A percentile compares a stretch with the other conserved stretches of the same genome.
These are phyloP conservation scores for Oidium heveae DNA, from an alignment of 2,329 filamentous ascomycete species.

Conservation along the genomic window DNA sequence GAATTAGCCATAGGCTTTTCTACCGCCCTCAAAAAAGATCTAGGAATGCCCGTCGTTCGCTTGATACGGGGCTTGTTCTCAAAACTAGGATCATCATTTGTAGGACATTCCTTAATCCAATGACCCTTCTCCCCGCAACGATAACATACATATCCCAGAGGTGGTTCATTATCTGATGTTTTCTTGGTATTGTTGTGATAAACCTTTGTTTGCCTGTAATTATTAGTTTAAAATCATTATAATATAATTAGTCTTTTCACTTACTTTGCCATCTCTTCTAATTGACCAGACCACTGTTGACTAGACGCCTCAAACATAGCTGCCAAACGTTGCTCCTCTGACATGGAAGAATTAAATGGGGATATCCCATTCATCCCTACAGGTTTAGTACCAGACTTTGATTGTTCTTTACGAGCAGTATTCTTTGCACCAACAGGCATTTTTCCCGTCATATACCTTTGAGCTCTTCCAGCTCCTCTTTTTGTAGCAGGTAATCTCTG, in stretches of 20 bases:
- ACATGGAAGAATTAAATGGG: conserved; percentile 55
- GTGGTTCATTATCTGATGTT: conserved; percentile 79
- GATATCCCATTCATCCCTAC: conserved; percentile 28
- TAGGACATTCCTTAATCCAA: conserved; percentile 95
- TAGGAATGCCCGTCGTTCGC: conserved; percentile 86
- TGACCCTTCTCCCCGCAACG: conserved; percentile 95
- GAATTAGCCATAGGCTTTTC: conserved; percentile 63
- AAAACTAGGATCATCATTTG: conserved; percentile 92
- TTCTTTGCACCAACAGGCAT: conserved; percentile 79
- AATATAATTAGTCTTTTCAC: conserved; percentile 15
- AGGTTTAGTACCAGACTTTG: conserved; percentile 31
- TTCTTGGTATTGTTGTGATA: conserved; percentile 33
- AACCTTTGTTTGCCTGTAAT: conserved; percentile 31
- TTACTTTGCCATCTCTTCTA: conserved; percentile 74
- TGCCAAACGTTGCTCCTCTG: conserved; percentile 80
- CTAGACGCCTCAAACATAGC: conserved; percentile 80
- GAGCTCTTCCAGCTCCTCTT: conserved; percentile 69
- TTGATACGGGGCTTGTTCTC: conserved; percentile 86
- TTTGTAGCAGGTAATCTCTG: conserved; percentile 63
- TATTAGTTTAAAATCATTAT: conserved; percentile 14
- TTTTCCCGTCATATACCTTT: conserved; percentile 87
- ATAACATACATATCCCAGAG: conserved; percentile 86
- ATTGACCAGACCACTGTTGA: conserved; percentile 78
- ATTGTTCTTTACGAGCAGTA: conserved; percentile 38
- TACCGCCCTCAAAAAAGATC: conserved; percentile 83